Conservation (phyloP, 2,329 filamentous ascomycete species). For the Tolypocladium tropicale region DNA sequence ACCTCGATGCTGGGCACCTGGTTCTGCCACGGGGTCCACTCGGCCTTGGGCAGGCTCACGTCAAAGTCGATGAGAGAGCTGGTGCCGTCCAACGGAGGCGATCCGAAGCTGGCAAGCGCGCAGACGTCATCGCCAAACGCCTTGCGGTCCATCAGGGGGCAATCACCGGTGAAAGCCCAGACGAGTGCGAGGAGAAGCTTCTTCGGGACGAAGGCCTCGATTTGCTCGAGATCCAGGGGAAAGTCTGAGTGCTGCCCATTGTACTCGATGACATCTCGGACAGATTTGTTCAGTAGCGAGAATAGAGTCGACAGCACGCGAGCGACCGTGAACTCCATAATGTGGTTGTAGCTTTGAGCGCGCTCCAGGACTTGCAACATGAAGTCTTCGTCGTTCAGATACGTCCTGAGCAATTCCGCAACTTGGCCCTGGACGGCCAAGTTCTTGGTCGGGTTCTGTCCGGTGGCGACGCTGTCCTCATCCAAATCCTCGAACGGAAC, state of each 20-base stretch:
- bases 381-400: conserved; percentile 71
- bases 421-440: conserved; percentile 69
- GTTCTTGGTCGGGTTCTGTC: conserved; percentile 67
- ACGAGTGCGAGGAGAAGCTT: conserved; percentile 87
- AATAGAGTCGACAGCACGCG: conserved; percentile 89
- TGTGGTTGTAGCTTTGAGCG: conserved; percentile 76
- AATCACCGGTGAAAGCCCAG: conserved; percentile 95
- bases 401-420: conserved; percentile 66
- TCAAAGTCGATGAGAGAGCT: conserved; percentile 94
- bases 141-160: conserved; percentile 79
- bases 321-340: conserved; percentile 95
- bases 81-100: conserved; percentile 66
- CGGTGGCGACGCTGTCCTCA: conserved; percentile 73
- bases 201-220: conserved; percentile 84
- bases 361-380: conserved; percentile 66
- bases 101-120: conserved; percentile 74
- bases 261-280: conserved; percentile 88
- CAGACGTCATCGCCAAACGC: conserved; percentile 77
- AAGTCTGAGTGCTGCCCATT: conserved; percentile 93
- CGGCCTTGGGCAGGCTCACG: conserved; percentile 72
- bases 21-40: conserved; percentile 90
- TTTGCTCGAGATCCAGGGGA: conserved; percentile 78
- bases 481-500: conserved; percentile 91
- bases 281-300: conserved; percentile 89
- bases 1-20: conserved; percentile 92